Evolutionary conservation across 306 rosid species (phyloP), one percentile per base, ranked within the genome.

Genomic region (Prunus salicina): DNA sequence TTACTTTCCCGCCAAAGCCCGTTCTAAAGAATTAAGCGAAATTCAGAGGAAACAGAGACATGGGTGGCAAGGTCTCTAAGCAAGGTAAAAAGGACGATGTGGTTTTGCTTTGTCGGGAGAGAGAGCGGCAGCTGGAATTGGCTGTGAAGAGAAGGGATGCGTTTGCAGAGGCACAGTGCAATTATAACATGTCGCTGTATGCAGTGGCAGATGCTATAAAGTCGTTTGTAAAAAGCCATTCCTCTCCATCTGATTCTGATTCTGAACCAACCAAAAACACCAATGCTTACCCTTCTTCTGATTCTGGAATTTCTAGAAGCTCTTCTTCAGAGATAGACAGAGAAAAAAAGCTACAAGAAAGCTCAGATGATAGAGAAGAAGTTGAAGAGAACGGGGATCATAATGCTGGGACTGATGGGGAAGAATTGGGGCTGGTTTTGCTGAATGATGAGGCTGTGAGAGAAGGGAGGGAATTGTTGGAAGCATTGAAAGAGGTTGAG

Each of bases 31-130:
- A 38, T 5, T 8, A 45, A 79, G 71, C 32, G 8, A 53, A 27
- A 3, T 50, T 5, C 8, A 70, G 47, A 12, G 47, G 66, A 46
- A 52, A 64, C 27, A 51, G 79, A 65, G 72, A 62, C 5, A 81
- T 81, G 84, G 84, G 84, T 5, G 71, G 81, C 49, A 81, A 25
- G 64, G 61, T 22, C 32, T 81, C 84, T 19, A 81, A 18, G 81
- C 71, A 65, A 41, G 64, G 41, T 6, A 81, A 53, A 11, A 76
- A 32, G 43, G 67, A 75, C 28, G 80, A 76, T 66, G 81, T 76
- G n/a, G 78, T 81, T 18, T 63, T 32, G 34, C 64, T 81, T 19
- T 81, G 81, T 38, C 56, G 67, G 10, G 78, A 76, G 57, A 76
- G 78, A 50, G 71, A 76, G 15, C 20, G 50, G 2, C 63, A 64